These are phyloP conservation scores for Talaromyces sp. DNA, from an alignment of 2,329 filamentous ascomycete species.

Conservation along the genomic window DNA sequence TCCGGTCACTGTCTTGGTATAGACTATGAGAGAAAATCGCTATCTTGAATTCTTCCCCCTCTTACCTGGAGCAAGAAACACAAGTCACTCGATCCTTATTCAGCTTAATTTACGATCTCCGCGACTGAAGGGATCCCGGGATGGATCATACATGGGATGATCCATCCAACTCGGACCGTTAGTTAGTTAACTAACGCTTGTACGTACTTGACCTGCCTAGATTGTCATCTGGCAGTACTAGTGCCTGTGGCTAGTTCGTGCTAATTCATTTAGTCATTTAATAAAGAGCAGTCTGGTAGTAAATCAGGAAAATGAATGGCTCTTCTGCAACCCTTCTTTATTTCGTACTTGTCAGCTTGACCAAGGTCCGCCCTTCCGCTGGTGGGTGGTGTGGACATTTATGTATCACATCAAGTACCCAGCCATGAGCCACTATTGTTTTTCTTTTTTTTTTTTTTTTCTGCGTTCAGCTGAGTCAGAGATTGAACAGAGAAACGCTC, in stretches of 20 bases:
- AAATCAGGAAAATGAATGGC: neutral
- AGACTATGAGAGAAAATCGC: neutral
- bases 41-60: neutral
- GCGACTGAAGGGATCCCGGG: neutral
- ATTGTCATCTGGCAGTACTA: constrained; percentile 2
- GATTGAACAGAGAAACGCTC: neutral
- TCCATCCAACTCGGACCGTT: neutral
- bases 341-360: neutral
- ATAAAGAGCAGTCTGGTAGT: neutral
- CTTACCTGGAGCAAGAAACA: neutral
- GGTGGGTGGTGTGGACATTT: neutral
- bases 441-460: neutral
- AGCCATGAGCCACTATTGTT: neutral
- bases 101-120: neutral
- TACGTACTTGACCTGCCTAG: constrained; percentile 7
- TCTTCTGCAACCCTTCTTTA: neutral
- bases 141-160: neutral
- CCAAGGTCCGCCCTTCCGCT: neutral
- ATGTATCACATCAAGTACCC: neutral
- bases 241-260: neutral
- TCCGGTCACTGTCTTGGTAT: neutral
- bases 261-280: neutral
- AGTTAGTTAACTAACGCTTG: neutral
- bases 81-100: neutral
- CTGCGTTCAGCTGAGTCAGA: neutral